Percentiles rank a stretch among this genome's conserved stretches.
phyloP scores from a whole-genome alignment of 2,329 filamentous ascomycete genomes.

The Diaporthe amygdali region DNA sequence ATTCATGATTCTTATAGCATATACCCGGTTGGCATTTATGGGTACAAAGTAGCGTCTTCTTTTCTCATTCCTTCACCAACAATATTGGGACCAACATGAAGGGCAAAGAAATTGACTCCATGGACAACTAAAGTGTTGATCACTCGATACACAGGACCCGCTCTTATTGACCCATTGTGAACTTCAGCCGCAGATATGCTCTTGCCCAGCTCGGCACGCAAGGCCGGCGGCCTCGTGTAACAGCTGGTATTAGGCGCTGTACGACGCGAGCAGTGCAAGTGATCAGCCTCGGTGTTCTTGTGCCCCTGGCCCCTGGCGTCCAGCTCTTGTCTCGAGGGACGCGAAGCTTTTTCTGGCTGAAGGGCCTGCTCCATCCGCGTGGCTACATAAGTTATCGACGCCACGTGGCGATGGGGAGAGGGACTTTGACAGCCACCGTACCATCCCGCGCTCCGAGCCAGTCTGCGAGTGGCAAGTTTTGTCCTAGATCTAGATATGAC shows the following conservation, averaged over 20 bases:
- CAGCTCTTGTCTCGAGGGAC: background rate
- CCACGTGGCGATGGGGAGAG: background rate
- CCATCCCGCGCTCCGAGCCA: too few relatives aligned
- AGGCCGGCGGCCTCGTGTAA: background rate
- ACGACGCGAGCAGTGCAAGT: background rate
- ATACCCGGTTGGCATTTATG: conserved; percentile 8
- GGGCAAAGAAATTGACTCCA: background rate
- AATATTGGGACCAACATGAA: background rate
- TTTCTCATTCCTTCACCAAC: background rate
- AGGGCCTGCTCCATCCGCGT: background rate
- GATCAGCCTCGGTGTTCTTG: background rate
- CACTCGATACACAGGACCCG: background rate
- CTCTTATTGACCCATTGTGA: too few relatives aligned
- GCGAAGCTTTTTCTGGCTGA: too few relatives aligned
- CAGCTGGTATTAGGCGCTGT: background rate
- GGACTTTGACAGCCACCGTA: too few relatives aligned
- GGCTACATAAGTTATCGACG: background rate
- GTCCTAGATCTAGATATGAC: too few relatives aligned
- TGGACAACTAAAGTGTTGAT: background rate
- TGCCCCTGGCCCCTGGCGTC: background rate
- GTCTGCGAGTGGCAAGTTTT: too few relatives aligned
- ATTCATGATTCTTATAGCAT: background rate
- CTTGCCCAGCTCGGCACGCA: background rate
- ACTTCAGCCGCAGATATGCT: background rate
- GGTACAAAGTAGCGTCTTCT: conserved; percentile 1